Percentiles rank a stretch among this genome's conserved stretches.
phyloP scores from a whole-genome alignment of 345 rosid species.

The Brassica rapa region DNA sequence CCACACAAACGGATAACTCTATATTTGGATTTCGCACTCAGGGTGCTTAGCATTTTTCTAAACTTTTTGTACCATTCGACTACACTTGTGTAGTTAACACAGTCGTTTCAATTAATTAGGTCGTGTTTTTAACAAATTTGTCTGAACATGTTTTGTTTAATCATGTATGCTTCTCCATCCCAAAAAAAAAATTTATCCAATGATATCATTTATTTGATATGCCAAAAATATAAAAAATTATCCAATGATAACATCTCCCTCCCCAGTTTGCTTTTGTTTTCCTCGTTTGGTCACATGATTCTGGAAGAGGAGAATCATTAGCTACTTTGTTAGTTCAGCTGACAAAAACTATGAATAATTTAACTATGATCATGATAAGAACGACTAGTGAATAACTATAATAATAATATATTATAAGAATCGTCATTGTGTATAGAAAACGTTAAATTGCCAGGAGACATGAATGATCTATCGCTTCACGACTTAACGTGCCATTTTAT shows the following conservation, averaged over 20 bases:
- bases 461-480: conserved; percentile 33
- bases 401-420: background rate
- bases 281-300: background rate
- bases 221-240: background rate
- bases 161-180: background rate
- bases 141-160: background rate
- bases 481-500: conserved; percentile 29
- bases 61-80: no score
- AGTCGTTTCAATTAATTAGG: no score
- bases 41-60: no score
- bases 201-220: background rate
- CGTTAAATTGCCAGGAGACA: conserved; percentile 31
- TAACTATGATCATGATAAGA: conserved; percentile 17
- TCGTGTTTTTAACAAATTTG: no score
- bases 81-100: no score
- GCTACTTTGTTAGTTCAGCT: conserved; percentile 27
- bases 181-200: background rate
- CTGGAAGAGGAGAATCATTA: conserved; percentile 21
- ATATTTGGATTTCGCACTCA: no score
- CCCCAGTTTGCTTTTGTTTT: conserved; percentile 12
- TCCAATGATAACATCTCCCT: background rate
- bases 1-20: background rate
- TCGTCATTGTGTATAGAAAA: conserved; percentile 17
- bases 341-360: background rate
- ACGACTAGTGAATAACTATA: conserved; percentile 18